Evolutionary conservation across 1,284 basidiomycete genomes (phyloP), one percentile per base, ranked within the genome.

Genomic region (Sanghuangporus weigelae): DNA sequence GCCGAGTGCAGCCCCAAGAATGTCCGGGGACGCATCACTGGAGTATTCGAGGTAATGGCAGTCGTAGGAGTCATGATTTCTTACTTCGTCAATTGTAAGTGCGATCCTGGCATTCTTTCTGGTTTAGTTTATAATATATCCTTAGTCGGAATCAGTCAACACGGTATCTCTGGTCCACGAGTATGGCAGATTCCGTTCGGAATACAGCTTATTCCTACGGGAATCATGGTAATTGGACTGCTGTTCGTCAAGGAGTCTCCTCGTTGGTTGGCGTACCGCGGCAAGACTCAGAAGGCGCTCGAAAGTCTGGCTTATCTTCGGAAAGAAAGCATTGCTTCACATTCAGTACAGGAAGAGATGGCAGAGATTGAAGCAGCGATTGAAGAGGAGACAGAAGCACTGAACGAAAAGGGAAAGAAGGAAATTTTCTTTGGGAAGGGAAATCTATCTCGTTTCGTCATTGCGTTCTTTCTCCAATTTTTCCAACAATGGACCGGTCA

Each of bases 11-110:
- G 84, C 0, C 91, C 91, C 5, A 92, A 91, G 71, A 80, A 88
- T 36, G 87, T 87, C 23, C 80, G 87, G 58, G 87, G 88, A 11
- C 81, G 87, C 36, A 86, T 89, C 55, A 88, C 88, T 0, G 59
- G 59, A 48, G 70, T 90, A 38, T 92, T 93, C 81, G 91, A 95
- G 72, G 85, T 94, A 73, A 86, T 92, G 82, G 89, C 92, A 46
- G 85, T 86, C 16, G 72, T 81, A 55, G 88, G 88, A 40, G 87
- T 90, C 63, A 90, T 90, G 87, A 76, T 91, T 53, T 89, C 87
- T 0, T 92, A 91, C 73, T 91, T 90, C 72, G 79, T 90, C 67
- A 90, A 91, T 69, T 81, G 87, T 90, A 65, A 64, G 85, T 74
- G 7, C 23, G 12, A 14, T 19, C 23, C 48, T 26, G 14, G 59